Evolutionary conservation across 1,139 yeast genomes (phyloP).

Genomic region (Zygosaccharomyces sapae): DNA sequence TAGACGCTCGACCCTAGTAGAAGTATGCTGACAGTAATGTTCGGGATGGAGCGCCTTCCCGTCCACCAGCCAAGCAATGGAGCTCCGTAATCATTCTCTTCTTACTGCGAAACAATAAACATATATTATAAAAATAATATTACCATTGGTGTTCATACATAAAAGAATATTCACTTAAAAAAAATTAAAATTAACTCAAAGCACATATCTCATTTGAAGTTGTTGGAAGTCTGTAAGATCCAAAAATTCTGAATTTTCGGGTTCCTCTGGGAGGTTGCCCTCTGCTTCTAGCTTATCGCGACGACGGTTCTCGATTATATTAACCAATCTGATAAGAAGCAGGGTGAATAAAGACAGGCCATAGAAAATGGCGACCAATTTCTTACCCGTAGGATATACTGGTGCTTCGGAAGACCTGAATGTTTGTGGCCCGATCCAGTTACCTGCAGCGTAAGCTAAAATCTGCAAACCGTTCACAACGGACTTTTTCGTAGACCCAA

Average conservation of each 20-base stretch:
- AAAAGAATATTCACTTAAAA: too few species aligned
- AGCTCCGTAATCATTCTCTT: too few species aligned
- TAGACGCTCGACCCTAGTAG: too few species aligned
- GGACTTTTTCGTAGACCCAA: slow-evolving; percentile 34
- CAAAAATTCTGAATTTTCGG: slow-evolving; percentile 41
- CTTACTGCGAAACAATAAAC: too few species aligned
- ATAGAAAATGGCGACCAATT: slow-evolving; percentile 12
- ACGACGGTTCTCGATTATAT: slow-evolving; percentile 46
- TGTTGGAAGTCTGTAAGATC: slow-evolving; percentile 47
- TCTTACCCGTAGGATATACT: slow-evolving; percentile 40
- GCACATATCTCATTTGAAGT: slow-evolving; percentile 41
- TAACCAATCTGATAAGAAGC: slow-evolving; percentile 52
- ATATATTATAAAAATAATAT: too few species aligned
- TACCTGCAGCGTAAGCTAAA: slow-evolving; percentile 38
- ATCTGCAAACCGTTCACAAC: slow-evolving; percentile 18
- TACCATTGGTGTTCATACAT: too few species aligned
- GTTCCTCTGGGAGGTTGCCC: slow-evolving; percentile 23
- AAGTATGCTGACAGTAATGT: too few species aligned
- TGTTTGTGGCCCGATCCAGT: slow-evolving; percentile 62
- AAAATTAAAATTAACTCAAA: background rate
- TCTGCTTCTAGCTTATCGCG: slow-evolving; percentile 35
- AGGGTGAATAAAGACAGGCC: slow-evolving; percentile 8
- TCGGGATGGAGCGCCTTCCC: too few species aligned
- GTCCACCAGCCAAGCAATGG: too few species aligned
- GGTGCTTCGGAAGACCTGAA: slow-evolving; percentile 53